These are phyloP conservation scores for Effrenium voratum DNA, from an alignment of 73 alveolate species.

Conservation along the genomic window DNA sequence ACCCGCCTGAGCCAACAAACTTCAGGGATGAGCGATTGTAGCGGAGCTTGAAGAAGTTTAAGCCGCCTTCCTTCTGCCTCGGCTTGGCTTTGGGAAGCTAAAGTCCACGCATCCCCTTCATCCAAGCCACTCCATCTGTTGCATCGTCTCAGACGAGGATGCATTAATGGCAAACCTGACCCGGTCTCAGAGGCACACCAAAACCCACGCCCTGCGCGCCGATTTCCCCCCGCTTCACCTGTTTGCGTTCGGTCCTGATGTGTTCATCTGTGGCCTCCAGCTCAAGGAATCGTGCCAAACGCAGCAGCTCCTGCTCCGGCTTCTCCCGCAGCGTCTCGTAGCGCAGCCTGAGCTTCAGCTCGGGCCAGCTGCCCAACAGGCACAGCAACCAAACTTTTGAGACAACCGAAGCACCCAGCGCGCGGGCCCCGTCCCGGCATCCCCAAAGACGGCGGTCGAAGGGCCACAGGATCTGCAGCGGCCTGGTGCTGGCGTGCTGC, in stretches of 20 bases:
- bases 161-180: slow-evolving; percentile 67
- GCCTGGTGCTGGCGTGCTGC: slow-evolving; percentile 42
- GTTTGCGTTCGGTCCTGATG: no score
- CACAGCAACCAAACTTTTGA: no score
- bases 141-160: slow-evolving; percentile 54
- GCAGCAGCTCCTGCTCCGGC: slow-evolving; percentile 27
- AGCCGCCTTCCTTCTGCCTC: slow-evolving; percentile 67
- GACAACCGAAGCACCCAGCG: not conserved
- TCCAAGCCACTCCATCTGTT: slow-evolving; percentile 65
- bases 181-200: not conserved
- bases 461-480: slow-evolving; percentile 38
- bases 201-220: no score
- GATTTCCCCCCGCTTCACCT: no score
- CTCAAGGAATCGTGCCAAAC: not conserved
- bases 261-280: not conserved
- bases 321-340: slow-evolving; percentile 28
- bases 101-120: not conserved
- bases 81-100: not conserved
- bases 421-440: not conserved
- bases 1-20: slow-evolving; percentile 54
- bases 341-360: slow-evolving; percentile 28
- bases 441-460: not conserved
- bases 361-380: no score
- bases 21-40: slow-evolving; percentile 30
- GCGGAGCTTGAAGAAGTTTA: slow-evolving; percentile 80